Conservation (phyloP, 2,329 filamentous ascomycete species). For the Colletotrichum sidae region DNA sequence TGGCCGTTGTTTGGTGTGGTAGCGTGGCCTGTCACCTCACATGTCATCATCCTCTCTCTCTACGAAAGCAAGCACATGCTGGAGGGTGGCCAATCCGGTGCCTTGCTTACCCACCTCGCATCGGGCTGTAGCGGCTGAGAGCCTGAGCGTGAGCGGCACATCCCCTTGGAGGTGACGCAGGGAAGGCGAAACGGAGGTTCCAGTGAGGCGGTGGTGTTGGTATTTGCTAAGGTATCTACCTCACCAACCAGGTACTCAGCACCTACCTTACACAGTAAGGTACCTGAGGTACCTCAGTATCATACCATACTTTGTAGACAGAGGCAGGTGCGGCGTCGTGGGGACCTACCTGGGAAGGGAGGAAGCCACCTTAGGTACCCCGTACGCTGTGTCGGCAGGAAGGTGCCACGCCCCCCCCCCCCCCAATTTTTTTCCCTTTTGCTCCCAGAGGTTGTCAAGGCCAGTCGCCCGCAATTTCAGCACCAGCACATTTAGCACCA, state of each 20-base stretch:
- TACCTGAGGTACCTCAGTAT: not conserved
- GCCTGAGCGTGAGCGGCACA: slow-evolving; percentile 9
- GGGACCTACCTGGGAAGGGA: not conserved
- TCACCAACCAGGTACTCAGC: not conserved
- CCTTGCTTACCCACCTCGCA: slow-evolving; percentile 27
- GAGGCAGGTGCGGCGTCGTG: not conserved
- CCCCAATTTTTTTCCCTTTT: too few species aligned
- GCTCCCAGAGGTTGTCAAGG: too few species aligned
- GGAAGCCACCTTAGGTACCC: too few species aligned
- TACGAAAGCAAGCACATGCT: slow-evolving; percentile 34
- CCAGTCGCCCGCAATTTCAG: too few species aligned
- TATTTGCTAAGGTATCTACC: not conserved
- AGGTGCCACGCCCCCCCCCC: too few species aligned
- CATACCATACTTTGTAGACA: too few species aligned
- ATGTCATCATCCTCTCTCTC: slow-evolving; percentile 35
- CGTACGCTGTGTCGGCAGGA: too few species aligned
- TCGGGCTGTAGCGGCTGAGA: slow-evolving; percentile 30
- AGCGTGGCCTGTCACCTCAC: slow-evolving; percentile 36
- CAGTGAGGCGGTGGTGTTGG: too few species aligned
- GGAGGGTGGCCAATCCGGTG: slow-evolving; percentile 32
- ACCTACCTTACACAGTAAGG: not conserved
- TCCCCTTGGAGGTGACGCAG: too few species aligned
- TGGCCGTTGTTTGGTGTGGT: slow-evolving; percentile 25
- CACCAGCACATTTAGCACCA: too few species aligned
- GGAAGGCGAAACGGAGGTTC: not conserved